A percentile compares a stretch with the other conserved stretches of the same genome.
These are phyloP conservation scores for Debaryomyces singareniensis DNA, from an alignment of 1,139 yeast species.

Conservation along the genomic window DNA sequence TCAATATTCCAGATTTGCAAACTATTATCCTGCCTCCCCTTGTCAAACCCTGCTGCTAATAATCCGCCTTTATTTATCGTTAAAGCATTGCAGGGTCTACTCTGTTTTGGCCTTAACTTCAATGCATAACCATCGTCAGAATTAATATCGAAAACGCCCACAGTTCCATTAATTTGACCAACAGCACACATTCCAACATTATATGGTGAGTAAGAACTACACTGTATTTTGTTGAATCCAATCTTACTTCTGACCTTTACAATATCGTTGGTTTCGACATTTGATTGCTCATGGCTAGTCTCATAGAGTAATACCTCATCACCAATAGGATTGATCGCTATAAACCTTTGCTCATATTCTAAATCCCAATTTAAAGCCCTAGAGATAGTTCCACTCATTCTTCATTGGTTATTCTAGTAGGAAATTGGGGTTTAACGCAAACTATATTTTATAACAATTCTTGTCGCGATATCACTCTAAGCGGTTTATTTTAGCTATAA, in stretches of 20 bases:
- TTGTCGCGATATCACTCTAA: too few relatives aligned
- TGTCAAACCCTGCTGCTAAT: constrained; percentile 76
- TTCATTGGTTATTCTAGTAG: neutral
- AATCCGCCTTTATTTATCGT: constrained; percentile 62
- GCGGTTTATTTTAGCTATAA: too few relatives aligned
- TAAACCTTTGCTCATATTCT: constrained; percentile 48
- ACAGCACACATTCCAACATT: constrained; percentile 60
- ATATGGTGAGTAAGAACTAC: constrained; percentile 57
- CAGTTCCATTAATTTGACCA: constrained; percentile 68
- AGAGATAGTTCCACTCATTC: constrained; percentile 49
- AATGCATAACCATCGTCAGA: constrained; percentile 31
- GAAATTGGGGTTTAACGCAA: neutral
- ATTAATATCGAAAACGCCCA: constrained; percentile 58
- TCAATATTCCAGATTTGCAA: constrained; percentile 79
- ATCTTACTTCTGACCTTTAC: constrained; percentile 45
- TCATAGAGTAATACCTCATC: constrained; percentile 62
- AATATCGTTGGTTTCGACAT: constrained; percentile 31
- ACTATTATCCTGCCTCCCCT: constrained; percentile 72
- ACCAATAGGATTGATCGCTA: constrained; percentile 62
- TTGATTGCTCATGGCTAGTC: constrained; percentile 39
- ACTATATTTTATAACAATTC: neutral
- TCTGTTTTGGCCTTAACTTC: constrained; percentile 57
- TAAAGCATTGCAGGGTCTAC: constrained; percentile 69
- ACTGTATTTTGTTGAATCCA: constrained; percentile 69
- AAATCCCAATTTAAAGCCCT: constrained; percentile 58